Conservation (phyloP, 2,329 filamentous ascomycete genomes). For the Bipolaris zeicola region DNA sequence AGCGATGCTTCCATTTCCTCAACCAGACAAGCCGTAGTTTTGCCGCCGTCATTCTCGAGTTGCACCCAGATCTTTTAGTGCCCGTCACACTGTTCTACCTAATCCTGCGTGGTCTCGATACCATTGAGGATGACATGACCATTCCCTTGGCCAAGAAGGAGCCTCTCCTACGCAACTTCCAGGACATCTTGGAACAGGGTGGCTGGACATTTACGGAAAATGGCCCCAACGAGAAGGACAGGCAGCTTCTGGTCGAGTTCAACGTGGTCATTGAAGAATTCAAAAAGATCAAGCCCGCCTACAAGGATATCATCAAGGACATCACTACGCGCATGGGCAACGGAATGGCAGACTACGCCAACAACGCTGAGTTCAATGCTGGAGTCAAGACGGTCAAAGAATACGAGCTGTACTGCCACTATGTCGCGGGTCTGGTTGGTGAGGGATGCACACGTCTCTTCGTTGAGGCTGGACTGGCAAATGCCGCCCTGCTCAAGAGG, state of each 20-base stretch:
- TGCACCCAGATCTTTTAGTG: constrained; percentile 90
- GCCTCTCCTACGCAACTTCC: constrained; percentile 81
- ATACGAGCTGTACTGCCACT: constrained; percentile 97
- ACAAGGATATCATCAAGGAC: constrained; percentile 86
- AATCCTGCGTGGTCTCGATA: constrained; percentile 87
- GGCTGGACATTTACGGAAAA: constrained; percentile 91
- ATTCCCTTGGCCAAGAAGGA: constrained; percentile 82
- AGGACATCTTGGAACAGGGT: constrained; percentile 76
- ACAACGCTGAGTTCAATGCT: constrained; percentile 81
- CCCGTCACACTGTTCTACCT: constrained; percentile 93
- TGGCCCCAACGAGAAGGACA: constrained; percentile 90
- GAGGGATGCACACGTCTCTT: constrained; percentile 92
- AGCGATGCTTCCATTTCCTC: constrained; percentile 85
- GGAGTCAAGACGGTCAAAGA: constrained; percentile 84
- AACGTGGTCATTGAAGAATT: constrained; percentile 85
- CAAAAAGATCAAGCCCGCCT: constrained; percentile 83
- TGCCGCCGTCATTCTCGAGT: constrained; percentile 88
- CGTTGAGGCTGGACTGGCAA: constrained; percentile 83
- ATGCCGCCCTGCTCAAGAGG: constrained; percentile 78
- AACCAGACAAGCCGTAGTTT: constrained; percentile 92
- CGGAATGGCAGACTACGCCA: constrained; percentile 95
- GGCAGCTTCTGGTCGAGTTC: constrained; percentile 90
- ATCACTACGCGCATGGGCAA: constrained; percentile 96
- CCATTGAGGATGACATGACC: constrained; percentile 99
- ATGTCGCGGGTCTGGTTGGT: constrained; percentile 97